Evolutionary conservation across 2,329 filamentous ascomycete species (phyloP).

Genomic region (Colletotrichum sublineola): DNA sequence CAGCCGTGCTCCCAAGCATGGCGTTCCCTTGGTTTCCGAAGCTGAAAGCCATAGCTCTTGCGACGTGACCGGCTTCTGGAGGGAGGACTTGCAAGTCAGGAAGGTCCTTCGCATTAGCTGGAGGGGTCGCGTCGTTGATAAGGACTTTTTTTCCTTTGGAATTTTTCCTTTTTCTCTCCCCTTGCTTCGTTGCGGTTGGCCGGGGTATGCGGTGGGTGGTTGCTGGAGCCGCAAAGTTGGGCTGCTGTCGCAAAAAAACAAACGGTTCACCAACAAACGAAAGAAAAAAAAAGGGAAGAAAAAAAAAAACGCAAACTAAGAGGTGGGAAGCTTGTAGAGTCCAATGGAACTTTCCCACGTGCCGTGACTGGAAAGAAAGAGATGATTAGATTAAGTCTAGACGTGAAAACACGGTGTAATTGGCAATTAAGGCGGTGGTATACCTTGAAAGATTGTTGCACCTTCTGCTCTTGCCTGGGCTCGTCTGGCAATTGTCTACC

Average conservation of each 20-base stretch:
- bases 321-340: constrained; percentile 11
- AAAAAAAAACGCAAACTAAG: neutral
- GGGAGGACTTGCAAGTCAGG: constrained; percentile 47
- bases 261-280: neutral
- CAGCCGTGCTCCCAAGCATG: constrained; percentile 57
- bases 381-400: neutral
- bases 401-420: constrained; percentile 28
- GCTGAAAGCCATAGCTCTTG: constrained; percentile 73
- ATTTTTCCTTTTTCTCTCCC: neutral
- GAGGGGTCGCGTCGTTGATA: constrained; percentile 29
- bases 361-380: constrained; percentile 1
- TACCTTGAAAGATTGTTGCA: constrained; percentile 14
- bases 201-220: neutral
- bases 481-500: constrained; percentile 28
- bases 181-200: constrained; percentile 14
- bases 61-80: constrained; percentile 51
- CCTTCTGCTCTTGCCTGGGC: constrained; percentile 25
- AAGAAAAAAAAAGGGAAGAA: neutral
- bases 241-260: constrained; percentile 20
- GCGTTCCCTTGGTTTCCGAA: constrained; percentile 64
- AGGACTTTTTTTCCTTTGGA: constrained; percentile 1
- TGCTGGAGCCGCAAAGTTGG: constrained; percentile 10
- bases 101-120: constrained; percentile 45
- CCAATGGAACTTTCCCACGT: constrained; percentile 15
- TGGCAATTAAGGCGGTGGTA: constrained; percentile 11